Evolutionary conservation across 345 rosid genomes (phyloP).

Genomic region (Pistacia integerrima): DNA sequence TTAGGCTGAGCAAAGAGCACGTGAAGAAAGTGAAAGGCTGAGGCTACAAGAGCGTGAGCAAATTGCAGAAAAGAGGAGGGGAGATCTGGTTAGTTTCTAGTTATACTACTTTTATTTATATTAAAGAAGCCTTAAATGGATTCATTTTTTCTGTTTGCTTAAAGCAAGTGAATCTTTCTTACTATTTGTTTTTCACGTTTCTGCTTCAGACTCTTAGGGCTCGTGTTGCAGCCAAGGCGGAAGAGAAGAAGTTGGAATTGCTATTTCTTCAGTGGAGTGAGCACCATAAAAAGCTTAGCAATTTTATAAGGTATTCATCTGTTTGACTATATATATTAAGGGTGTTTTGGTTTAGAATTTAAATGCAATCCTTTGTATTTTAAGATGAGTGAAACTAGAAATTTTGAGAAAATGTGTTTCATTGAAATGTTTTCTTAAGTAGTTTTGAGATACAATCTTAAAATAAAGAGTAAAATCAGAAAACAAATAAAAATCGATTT

Average conservation of each 20-base stretch:
- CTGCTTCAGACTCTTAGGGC: slow-evolving; percentile 76
- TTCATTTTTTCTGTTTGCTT: neutral
- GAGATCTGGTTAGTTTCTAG: slow-evolving; percentile 77
- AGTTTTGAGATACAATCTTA: too few relatives aligned
- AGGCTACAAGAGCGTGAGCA: slow-evolving; percentile 89
- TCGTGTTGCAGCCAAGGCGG: slow-evolving; percentile 93
- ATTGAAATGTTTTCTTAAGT: too few relatives aligned
- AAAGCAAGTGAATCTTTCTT: neutral
- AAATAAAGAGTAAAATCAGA: too few relatives aligned
- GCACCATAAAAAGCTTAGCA: slow-evolving; percentile 85
- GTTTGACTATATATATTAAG: neutral
- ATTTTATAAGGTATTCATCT: slow-evolving; percentile 79
- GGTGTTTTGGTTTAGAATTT: too few relatives aligned
- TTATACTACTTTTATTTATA: neutral
- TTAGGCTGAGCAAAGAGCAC: slow-evolving; percentile 90
- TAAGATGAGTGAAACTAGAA: too few relatives aligned
- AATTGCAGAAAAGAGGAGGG: slow-evolving; percentile 76
- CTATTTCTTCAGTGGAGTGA: slow-evolving; percentile 96
- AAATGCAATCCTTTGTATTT: too few relatives aligned
- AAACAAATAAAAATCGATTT: too few relatives aligned
- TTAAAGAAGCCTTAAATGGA: neutral
- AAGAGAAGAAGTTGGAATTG: slow-evolving; percentile 94
- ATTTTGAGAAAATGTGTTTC: too few relatives aligned
- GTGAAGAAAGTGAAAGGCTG: slow-evolving; percentile 88
- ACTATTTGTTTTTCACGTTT: slow-evolving; percentile 5